Base-by-base conservation (phyloP, 768 basidiomycete genomes). In the Rossbeevera mucosa region DNA sequence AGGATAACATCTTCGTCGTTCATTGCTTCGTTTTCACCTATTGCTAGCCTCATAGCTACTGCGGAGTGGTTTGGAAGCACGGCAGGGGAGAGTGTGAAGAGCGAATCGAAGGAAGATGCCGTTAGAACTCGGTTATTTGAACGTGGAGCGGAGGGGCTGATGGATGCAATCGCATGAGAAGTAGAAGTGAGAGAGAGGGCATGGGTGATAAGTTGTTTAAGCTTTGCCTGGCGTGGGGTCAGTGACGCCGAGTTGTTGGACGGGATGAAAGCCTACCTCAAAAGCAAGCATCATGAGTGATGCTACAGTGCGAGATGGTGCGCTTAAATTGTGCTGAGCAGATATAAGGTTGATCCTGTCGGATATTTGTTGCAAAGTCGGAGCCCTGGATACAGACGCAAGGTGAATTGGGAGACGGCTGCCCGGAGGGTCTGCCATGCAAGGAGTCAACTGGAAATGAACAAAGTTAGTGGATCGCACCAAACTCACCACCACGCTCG, bases 321-420 rank as follows among this genome's bases (percentile, higher is more conserved):
- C 67, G 3, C 72, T 72, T 2, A 91, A 68, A 58, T 83, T 83
- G 59, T 90, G 82, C 60, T 92, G 89, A 1, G 87, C 85, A 36
- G 83, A 88, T 55, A 90, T 86, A 29, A 92, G 80, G 60, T 89
- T 89, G 54, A 91, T 81, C 50, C 88, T 78, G 58, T 92, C 89
- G 7, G 81, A 78, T 40, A 92, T 81, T 55, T 91, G 88, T 62
- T 89, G 86, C 20, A 85, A 62, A 2, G 86, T 88, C 5, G 86
- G 85, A 5, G 82, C 84, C 49, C 82, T 81, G 5, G 86, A 85
- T 52, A 80, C 78, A 8, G 88, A 82, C 29, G 87, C 81, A n/a
- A 91, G 76, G 50, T 89, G 85, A 7, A 90, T 73, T 2, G 84
- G 81, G 20, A 85, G 69, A 26, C 86, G 81, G 55, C 80, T 86